phyloP scores from a whole-genome alignment of 2,329 filamentous ascomycete species.

The Xylaria sp. region DNA sequence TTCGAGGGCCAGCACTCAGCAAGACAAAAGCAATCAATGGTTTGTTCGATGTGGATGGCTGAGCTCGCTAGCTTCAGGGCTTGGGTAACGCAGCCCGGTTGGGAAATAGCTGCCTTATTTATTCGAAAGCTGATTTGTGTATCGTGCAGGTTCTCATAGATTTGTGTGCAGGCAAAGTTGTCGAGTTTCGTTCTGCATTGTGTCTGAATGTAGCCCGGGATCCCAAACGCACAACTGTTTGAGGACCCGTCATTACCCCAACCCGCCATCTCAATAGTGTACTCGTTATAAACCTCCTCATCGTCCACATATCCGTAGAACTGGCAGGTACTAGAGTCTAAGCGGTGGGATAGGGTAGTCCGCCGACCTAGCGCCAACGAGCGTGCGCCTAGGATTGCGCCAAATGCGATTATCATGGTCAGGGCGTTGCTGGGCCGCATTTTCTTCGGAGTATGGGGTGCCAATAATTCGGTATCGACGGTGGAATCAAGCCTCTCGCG shows the following conservation, averaged over 20 bases:
- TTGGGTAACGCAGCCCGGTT: slow-evolving; percentile 25
- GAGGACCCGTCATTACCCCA: slow-evolving; percentile 23
- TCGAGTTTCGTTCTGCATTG: slow-evolving; percentile 15
- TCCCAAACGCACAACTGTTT: not conserved
- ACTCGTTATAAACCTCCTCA: slow-evolving; percentile 16
- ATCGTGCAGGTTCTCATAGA: slow-evolving; percentile 17
- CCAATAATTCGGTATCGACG: not conserved
- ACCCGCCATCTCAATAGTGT: slow-evolving; percentile 24
- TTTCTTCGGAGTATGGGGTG: not conserved
- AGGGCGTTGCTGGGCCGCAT: slow-evolving; percentile 5
- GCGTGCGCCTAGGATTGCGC: not conserved
- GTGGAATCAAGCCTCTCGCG: not conserved
- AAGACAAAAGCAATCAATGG: slow-evolving; percentile 23
- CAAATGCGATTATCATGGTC: not conserved
- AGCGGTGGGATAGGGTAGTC: slow-evolving; percentile 4
- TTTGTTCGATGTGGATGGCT: slow-evolving; percentile 2
- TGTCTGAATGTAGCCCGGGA: slow-evolving; percentile 3
- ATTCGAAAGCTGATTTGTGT: slow-evolving; percentile 23
- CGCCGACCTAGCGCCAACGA: not conserved
- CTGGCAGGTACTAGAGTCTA: slow-evolving; percentile 12
- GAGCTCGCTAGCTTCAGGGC: slow-evolving; percentile 14
- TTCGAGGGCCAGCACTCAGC: slow-evolving; percentile 25
- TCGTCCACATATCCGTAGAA: slow-evolving; percentile 24
- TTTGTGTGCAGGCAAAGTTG: slow-evolving; percentile 11
- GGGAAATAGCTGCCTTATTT: slow-evolving; percentile 5